These are phyloP conservation scores for Chlamydomonas asymmetrica DNA, from an alignment of 139 green algal genomes.

Conservation along the genomic window DNA sequence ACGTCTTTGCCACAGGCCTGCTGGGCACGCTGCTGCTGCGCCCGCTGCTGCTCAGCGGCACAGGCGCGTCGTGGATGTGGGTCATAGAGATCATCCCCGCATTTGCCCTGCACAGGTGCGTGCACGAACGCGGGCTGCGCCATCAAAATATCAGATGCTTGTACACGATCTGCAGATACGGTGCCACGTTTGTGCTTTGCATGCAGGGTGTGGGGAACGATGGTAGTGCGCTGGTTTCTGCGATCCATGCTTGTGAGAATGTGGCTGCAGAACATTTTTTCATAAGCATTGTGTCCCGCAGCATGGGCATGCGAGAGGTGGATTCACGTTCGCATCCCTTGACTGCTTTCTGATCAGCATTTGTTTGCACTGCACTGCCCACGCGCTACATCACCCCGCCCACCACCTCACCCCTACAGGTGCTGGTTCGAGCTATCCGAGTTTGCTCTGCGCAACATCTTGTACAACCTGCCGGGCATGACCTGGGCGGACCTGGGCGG, in stretches of 20 bases:
- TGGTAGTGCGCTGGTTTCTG: background rate
- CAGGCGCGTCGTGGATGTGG: constrained; percentile 25
- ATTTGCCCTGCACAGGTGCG: constrained; percentile 39
- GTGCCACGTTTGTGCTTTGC: constrained; percentile 33
- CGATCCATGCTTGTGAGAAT: background rate
- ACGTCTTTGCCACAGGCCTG: constrained; percentile 77
- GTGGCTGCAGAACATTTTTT: background rate
- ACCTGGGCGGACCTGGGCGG: constrained; percentile 65
- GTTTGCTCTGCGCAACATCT: constrained; percentile 52
- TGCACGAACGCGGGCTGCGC: too few relatives aligned
- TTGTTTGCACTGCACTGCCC: too few relatives aligned
- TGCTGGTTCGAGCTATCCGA: constrained; percentile 62
- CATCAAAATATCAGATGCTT: too few relatives aligned
- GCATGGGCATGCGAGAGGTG: constrained; percentile 51
- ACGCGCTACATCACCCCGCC: too few relatives aligned
- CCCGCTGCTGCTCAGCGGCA: constrained; percentile 15
- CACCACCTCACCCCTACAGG: background rate
- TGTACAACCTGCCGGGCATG: constrained; percentile 51
- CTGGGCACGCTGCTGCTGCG: constrained; percentile 60
- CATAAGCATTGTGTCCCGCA: background rate
- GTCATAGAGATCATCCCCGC: constrained; percentile 45
- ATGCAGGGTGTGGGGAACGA: constrained; percentile 23
- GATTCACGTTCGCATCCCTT: too few relatives aligned
- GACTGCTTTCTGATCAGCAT: too few relatives aligned
- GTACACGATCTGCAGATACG: too few relatives aligned